These are phyloP conservation scores for Aureobasidium leucospermi DNA, from an alignment of 2,329 filamentous ascomycete species.

Conservation along the genomic window DNA sequence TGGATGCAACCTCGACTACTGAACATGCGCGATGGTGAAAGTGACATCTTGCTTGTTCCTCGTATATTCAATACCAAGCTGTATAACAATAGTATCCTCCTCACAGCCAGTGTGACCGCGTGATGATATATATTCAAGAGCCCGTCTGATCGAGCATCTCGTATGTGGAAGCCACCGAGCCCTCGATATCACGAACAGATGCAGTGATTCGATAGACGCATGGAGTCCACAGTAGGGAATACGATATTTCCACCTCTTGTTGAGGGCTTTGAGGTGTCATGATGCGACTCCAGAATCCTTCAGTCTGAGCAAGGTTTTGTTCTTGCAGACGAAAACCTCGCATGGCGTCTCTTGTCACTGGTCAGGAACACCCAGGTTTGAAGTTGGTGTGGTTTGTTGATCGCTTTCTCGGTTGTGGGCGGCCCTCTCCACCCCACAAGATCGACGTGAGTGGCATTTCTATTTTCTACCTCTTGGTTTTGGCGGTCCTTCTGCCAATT, in stretches of 20 bases:
- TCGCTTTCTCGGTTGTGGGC: constrained; percentile 1
- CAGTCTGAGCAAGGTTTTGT: not conserved
- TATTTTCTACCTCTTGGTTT: constrained; percentile 7
- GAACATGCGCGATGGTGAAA: not conserved
- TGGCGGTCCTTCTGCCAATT: not conserved
- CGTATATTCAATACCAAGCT: not conserved
- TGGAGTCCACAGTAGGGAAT: not conserved
- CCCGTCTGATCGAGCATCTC: not conserved
- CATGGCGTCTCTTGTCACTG: not conserved
- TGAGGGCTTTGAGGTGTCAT: not conserved
- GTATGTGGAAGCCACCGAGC: not conserved
- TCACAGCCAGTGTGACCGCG: not conserved
- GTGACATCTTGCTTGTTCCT: not conserved
- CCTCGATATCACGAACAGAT: not conserved
- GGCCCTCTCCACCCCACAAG: not conserved
- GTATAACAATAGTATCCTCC: constrained; percentile 1
- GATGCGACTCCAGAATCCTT: not conserved
- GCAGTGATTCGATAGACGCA: not conserved
- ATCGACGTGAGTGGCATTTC: constrained; percentile 8
- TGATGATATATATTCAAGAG: not conserved
- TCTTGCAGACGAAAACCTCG: not conserved
- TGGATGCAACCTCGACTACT: constrained; percentile 5
- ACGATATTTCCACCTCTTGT: not conserved
- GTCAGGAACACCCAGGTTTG: not conserved
- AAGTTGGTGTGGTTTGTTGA: not conserved